Evolutionary conservation across 257 asterid genomes (phyloP).

Genomic region (Solanum ossicruentum): DNA sequence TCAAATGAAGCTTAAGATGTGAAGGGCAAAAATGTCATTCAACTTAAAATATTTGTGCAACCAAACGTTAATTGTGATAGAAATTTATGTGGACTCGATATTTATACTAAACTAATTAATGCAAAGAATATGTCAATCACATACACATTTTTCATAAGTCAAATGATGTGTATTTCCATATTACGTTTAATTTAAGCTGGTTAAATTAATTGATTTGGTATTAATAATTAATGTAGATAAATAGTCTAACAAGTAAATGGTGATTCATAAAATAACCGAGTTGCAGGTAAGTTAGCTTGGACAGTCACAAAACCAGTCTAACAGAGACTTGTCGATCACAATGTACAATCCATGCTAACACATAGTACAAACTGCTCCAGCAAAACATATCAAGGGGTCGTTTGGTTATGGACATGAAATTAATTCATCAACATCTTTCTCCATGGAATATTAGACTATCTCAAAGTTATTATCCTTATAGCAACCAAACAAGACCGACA

Average conservation of each 20-base stretch:
- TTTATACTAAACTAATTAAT: neutral
- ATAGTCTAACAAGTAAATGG: neutral
- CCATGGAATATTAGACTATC: no score
- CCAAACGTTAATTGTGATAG: neutral
- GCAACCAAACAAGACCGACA: accelerated
- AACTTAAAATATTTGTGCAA: neutral
- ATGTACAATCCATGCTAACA: neutral
- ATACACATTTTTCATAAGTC: neutral
- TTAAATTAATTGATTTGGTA: neutral
- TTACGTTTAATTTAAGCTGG: neutral
- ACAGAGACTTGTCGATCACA: neutral
- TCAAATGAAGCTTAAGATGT: neutral
- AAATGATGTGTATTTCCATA: neutral
- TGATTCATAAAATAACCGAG: neutral
- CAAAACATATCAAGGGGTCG: no score
- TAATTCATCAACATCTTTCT: no score
- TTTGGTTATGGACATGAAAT: no score
- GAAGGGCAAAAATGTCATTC: neutral
- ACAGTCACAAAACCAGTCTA: neutral
- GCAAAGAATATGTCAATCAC: neutral
- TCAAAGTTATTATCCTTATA: neutral
- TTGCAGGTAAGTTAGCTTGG: neutral
- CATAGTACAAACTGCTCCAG: neutral
- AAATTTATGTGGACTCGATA: neutral
- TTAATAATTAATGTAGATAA: neutral